A percentile compares a stretch with the other conserved stretches of the same genome.
Conservation (phyloP, 2,329 filamentous ascomycete genomes). For the Cylindrodendrum hubeiense region DNA sequence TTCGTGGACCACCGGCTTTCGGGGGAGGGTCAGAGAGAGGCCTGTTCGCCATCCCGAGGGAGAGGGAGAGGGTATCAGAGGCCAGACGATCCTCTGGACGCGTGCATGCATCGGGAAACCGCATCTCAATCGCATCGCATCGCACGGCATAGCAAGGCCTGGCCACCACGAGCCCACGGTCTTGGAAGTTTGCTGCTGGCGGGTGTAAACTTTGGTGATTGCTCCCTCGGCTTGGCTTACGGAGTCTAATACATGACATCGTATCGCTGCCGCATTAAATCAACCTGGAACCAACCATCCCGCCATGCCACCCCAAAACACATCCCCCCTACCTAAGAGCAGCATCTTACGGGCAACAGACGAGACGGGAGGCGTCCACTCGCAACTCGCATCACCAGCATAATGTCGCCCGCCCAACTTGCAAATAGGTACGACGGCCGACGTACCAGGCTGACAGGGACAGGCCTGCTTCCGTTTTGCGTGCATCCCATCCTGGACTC, state of each 20-base stretch:
- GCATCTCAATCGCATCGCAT: constrained; percentile 20
- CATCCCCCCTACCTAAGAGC: constrained; percentile 22
- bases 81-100: constrained; percentile 26
- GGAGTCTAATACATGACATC: constrained; percentile 17
- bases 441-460: constrained; percentile 38
- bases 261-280: constrained; percentile 23
- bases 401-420: constrained; percentile 36
- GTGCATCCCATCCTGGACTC: constrained; percentile 13
- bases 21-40: constrained; percentile 43
- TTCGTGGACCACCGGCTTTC: constrained; percentile 31
- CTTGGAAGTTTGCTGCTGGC: neutral
- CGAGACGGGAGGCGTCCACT: constrained; percentile 42
- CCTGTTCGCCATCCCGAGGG: constrained; percentile 44
- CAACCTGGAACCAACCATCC: constrained; percentile 30
- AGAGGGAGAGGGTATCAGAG: constrained; percentile 39
- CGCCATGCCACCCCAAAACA: constrained; percentile 27
- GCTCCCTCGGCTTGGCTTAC: constrained; percentile 13
- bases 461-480: constrained; percentile 35
- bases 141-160: constrained; percentile 13
- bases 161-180: neutral
- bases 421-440: constrained; percentile 41
- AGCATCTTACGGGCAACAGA: constrained; percentile 22
- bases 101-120: constrained; percentile 33
- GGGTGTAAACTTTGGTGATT: constrained; percentile 2
- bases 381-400: constrained; percentile 35